Percentiles rank a stretch among this genome's conserved stretches.
Evolutionary conservation across 2,329 filamentous ascomycete species (phyloP).

Genomic region (Claviceps purpurea): DNA sequence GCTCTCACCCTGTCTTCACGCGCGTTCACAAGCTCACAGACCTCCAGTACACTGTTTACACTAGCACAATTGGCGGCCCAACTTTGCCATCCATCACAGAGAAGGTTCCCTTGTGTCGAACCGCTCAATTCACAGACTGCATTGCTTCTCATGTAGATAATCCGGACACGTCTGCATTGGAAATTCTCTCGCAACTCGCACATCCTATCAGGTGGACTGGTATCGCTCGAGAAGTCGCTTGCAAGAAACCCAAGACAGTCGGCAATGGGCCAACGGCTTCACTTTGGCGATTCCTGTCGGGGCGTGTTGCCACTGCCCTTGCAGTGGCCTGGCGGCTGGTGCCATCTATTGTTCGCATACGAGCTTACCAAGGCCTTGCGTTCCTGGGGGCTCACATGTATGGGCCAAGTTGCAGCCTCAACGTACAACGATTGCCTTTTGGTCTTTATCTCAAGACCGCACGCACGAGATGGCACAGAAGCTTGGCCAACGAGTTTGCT

Average conservation of each 20-base stretch:
- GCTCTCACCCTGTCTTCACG: too few relatives aligned
- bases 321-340: neutral
- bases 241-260: neutral
- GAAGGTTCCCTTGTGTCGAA: too few relatives aligned
- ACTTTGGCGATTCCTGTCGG: neutral
- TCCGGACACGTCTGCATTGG: neutral
- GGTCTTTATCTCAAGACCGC: conserved; percentile 11
- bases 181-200: neutral
- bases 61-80: too few relatives aligned
- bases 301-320: neutral
- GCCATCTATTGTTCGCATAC: neutral
- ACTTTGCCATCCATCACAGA: too few relatives aligned
- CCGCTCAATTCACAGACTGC: too few relatives aligned
- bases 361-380: conserved; percentile 1
- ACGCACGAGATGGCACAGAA: neutral
- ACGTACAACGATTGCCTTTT: conserved; percentile 10
- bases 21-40: too few relatives aligned
- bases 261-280: neutral
- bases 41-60: too few relatives aligned
- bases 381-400: conserved; percentile 3
- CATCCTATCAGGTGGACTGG: neutral
- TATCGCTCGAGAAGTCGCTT: neutral
- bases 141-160: too few relatives aligned
- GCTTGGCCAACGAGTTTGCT: conserved; percentile 3
- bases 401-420: conserved; percentile 6